A percentile compares a stretch with the other conserved stretches of the same genome.
Evolutionary conservation across 1,284 basidiomycete species (phyloP).

Genomic region (Fomitopsis pinicola): DNA sequence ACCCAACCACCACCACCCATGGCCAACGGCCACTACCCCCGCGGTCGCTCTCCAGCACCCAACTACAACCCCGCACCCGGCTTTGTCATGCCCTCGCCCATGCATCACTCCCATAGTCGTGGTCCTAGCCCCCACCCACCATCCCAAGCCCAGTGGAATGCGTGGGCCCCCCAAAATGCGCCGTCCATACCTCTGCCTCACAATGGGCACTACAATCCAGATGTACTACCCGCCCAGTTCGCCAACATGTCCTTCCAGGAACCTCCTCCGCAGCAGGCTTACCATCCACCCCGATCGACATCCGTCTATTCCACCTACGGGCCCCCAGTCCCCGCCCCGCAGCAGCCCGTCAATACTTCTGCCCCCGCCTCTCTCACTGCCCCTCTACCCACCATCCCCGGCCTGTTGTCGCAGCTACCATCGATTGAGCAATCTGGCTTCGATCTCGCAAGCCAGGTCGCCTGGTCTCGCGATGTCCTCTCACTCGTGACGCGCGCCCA

Average conservation of each 20-base stretch:
- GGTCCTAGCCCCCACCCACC: constrained; percentile 25
- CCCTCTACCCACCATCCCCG: constrained; percentile 55
- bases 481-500: constrained; percentile 68
- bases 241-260: constrained; percentile 14
- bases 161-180: constrained; percentile 25
- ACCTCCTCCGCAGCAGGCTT: background rate
- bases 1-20: constrained; percentile 13
- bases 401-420: constrained; percentile 43
- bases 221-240: constrained; percentile 17
- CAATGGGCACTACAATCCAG: constrained; percentile 6
- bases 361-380: constrained; percentile 53
- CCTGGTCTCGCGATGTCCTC: constrained; percentile 79
- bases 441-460: constrained; percentile 57
- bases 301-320: constrained; percentile 8
- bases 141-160: constrained; percentile 27
- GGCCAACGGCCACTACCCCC: constrained; percentile 9
- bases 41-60: constrained; percentile 11
- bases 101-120: constrained; percentile 14
- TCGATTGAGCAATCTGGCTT: constrained; percentile 45
- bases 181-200: constrained; percentile 13
- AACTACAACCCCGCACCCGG: constrained; percentile 18
- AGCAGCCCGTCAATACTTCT: constrained; percentile 12
- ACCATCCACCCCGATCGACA: constrained; percentile 4
- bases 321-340: constrained; percentile 15
- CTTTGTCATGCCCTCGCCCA: constrained; percentile 17